Evolutionary conservation across 352 stramenopile genomes (phyloP).

Genomic region (Phytophthora pisi): DNA sequence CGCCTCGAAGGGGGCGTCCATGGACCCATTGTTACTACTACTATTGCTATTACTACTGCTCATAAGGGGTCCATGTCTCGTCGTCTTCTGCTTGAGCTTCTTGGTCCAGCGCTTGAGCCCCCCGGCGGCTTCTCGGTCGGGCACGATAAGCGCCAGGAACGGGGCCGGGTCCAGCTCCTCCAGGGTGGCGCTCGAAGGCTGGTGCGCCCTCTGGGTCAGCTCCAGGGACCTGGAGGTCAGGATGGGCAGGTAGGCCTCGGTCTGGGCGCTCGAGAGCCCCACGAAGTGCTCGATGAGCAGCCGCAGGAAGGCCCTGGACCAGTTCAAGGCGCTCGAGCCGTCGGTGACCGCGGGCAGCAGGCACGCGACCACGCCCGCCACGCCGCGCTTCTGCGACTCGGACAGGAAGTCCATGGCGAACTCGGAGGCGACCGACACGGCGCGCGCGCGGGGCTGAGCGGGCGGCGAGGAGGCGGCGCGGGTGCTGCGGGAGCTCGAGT

Average conservation of each 20-base stretch:
- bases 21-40: too few species aligned
- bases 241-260: constrained; percentile 77
- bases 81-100: constrained; percentile 35
- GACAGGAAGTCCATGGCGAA: constrained; percentile 46
- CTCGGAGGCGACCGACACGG: constrained; percentile 11
- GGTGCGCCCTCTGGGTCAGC: constrained; percentile 26
- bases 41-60: too few species aligned
- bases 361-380: constrained; percentile 72
- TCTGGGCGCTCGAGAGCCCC: constrained; percentile 50
- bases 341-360: constrained; percentile 71
- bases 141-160: constrained; percentile 65
- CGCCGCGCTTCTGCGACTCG: constrained; percentile 64
- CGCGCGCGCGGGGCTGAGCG: too few species aligned
- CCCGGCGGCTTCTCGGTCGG: constrained; percentile 26
- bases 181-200: constrained; percentile 19
- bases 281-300: constrained; percentile 72
- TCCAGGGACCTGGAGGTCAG: constrained; percentile 44
- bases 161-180: constrained; percentile 57
- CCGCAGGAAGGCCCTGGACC: constrained; percentile 70
- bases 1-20: too few species aligned
- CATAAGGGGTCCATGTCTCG: constrained; percentile 15
- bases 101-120: constrained; percentile 39
- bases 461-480: too few species aligned
- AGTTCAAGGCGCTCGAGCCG: constrained; percentile 55
- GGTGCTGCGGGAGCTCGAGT: neutral